Evolutionary conservation across 805 yeast genomes (phyloP).

Genomic region (Debaryomyces tyrocola): DNA sequence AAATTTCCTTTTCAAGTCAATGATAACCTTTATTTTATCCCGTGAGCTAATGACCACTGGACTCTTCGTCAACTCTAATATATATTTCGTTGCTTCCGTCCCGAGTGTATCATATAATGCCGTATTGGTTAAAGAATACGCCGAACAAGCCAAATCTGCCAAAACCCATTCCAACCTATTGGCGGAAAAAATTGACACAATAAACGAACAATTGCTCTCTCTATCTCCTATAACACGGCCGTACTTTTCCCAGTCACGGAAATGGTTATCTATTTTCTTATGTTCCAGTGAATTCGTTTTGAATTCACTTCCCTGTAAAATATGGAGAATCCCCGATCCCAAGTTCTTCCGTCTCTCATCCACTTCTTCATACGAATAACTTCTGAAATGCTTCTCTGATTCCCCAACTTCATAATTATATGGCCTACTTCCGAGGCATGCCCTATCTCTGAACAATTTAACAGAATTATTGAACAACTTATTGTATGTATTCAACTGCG

Average conservation of each 20-base stretch:
- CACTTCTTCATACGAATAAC: conserved; percentile 27
- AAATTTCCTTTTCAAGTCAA: conserved; percentile 40
- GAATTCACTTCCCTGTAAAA: conserved; percentile 24
- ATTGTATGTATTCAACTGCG: conserved; percentile 21
- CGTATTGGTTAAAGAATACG: conserved; percentile 35
- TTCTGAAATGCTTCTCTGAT: conserved; percentile 7
- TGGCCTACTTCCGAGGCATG: conserved; percentile 23
- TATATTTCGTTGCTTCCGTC: conserved; percentile 30
- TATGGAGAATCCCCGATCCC: conserved; percentile 39
- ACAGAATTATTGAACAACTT: conserved; percentile 22
- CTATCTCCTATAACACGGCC: conserved; percentile 6
- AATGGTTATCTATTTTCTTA: conserved; percentile 17
- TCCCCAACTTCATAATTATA: conserved; percentile 15
- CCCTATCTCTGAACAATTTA: conserved; percentile 11
- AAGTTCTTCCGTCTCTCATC: conserved; percentile 28
- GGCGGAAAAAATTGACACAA: conserved; percentile 31
- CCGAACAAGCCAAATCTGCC: conserved; percentile 34
- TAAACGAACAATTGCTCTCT: conserved; percentile 27
- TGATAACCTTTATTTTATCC: conserved; percentile 46
- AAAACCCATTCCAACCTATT: conserved; percentile 39
- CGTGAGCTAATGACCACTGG: conserved; percentile 54
- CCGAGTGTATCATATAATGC: conserved; percentile 44
- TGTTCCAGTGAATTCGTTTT: conserved; percentile 11
- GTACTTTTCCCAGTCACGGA: conserved; percentile 11
- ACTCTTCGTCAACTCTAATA: conserved; percentile 32